Evolutionary conservation across 192 early-diverging fungal genomes (phyloP), one percentile per base, ranked within the genome.

Genomic region (Anaeromyces robustus): DNA sequence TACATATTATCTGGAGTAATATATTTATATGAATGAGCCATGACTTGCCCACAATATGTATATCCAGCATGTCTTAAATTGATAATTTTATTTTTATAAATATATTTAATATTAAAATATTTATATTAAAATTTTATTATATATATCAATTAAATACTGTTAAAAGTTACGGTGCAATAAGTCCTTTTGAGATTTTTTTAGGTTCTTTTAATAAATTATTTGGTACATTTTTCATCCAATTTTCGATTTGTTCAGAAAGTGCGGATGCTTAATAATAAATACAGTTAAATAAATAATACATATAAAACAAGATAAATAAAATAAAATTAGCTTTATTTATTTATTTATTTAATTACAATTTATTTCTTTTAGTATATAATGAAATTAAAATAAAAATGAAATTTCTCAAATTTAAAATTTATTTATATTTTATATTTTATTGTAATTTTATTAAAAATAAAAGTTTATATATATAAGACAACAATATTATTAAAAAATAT

Each of bases 41-140:
- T 96, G 12, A 94, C 91, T n/a, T 92, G 91, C 4, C 96, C 96
- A 84, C 93, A 93, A 83, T 96, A 98, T 16, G 92, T 88, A 80
- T 92, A 95, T 16, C 97, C 97, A 0, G 97, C 97, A 85, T 99
- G 97, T 34, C 94, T 95, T 84, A 19, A 29, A 31, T 39, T 29
- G 31, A 26, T 18, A 12, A 29, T 82, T 79, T 59, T 79, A 41
- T 19, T 2, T 29, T 29, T 18, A 26, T 77, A 78, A 77, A 29
- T 31, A 30, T 14, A 41, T 22, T 43, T 16, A 78, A 16, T 78
- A 41, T 14, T 29, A 18, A 80, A 77, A 43, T 12, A 30, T 31
- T 68, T 31, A 29, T 30, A 30, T 22, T 77, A 37, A 30, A 6
- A 9, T 79, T 37, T 29, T n/a, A 29, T 31, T 26, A 80, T 19